Percentiles rank a stretch among this genome's conserved stretches.
phyloP scores from a whole-genome alignment of 169 alveolate species.

The Plasmodium inui region DNA sequence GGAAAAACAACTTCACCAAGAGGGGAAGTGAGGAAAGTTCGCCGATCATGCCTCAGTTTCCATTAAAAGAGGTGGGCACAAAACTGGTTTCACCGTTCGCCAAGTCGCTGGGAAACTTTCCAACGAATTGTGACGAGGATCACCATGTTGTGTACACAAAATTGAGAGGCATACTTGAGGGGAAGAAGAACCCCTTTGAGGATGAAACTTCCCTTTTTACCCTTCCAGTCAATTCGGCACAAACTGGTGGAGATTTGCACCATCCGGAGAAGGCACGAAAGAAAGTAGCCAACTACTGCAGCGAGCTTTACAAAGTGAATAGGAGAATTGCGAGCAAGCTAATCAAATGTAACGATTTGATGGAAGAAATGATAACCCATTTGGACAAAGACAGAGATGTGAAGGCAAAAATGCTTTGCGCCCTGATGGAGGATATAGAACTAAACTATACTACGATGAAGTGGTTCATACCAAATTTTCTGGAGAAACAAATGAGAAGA shows the following conservation, averaged over 20 bases:
- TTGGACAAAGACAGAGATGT: constrained; percentile 18
- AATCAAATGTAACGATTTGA: neutral
- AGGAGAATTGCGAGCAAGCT: constrained; percentile 5
- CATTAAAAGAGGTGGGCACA: neutral
- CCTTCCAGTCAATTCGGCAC: neutral
- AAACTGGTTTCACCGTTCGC: neutral
- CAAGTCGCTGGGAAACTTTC: neutral
- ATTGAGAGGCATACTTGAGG: neutral
- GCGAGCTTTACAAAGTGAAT: constrained; percentile 45
- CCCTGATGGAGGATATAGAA: constrained; percentile 5
- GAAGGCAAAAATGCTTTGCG: constrained; percentile 1
- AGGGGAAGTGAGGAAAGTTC: constrained; percentile 11
- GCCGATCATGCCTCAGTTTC: neutral
- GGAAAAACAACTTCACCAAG: constrained; percentile 15
- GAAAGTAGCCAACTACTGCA: constrained; percentile 9
- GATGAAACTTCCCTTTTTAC: neutral
- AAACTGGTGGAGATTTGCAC: neutral
- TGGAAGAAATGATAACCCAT: neutral
- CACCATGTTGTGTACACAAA: neutral
- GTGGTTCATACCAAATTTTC: constrained; percentile 9
- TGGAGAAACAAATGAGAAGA: neutral
- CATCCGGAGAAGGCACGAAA: constrained; percentile 1
- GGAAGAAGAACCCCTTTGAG: neutral
- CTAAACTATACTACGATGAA: neutral
- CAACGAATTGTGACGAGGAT: neutral